A percentile compares a stretch with the other conserved stretches of the same genome.
phyloP scores from a whole-genome alignment of 202 grass and related monocot species.

The Setaria italica region DNA sequence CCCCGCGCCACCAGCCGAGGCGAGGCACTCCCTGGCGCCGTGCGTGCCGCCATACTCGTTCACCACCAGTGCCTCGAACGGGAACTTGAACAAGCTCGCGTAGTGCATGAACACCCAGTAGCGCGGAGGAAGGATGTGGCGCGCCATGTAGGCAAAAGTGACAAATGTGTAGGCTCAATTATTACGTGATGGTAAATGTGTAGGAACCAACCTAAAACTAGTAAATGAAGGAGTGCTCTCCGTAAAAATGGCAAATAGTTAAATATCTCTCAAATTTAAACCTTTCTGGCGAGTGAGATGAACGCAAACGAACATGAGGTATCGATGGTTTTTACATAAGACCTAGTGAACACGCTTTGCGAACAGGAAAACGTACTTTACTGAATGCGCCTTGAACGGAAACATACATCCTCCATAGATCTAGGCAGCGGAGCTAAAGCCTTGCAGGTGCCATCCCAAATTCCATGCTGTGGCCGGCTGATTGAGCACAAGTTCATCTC shows the following conservation, averaged over 20 bases:
- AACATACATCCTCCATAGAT: not conserved
- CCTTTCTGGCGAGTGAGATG: not conserved
- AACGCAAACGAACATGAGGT: no score
- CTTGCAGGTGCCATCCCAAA: no score
- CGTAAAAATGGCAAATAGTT: no score
- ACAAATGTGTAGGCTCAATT: no score
- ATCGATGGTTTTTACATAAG: no score
- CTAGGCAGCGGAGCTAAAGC: not conserved
- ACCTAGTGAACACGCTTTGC: not conserved
- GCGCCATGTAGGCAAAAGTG: no score
- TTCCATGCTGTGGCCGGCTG: no score
- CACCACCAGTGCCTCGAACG: slow-evolving; percentile 86
- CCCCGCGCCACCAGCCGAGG: slow-evolving; percentile 43
- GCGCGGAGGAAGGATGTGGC: slow-evolving; percentile 19
- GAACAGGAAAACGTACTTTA: not conserved
- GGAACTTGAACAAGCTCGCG: slow-evolving; percentile 97
- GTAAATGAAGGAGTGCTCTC: no score
- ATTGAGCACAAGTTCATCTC: no score
- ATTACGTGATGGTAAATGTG: no score
- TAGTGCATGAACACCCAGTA: slow-evolving; percentile 99
- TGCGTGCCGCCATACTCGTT: slow-evolving; percentile 83
- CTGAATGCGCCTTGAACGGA: not conserved
- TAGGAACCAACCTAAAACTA: no score
- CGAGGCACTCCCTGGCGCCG: slow-evolving; percentile 70
- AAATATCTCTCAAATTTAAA: not conserved